Conservation (phyloP, 345 rosid species). For the Salix arbutifolia region DNA sequence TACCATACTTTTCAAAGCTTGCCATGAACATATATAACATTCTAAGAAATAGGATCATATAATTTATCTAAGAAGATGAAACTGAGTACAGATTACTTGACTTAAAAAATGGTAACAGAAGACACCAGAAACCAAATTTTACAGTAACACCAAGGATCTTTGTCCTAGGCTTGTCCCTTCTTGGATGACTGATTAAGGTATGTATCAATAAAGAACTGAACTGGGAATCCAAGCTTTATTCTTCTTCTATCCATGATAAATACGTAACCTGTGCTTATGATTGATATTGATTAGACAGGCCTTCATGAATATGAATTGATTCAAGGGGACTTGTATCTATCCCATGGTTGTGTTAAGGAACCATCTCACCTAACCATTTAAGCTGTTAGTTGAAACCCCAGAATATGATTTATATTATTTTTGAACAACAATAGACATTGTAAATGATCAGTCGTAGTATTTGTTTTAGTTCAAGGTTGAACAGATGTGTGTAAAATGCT, state of each 20-base stretch:
- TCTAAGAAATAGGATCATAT: not conserved
- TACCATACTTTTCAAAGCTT: no score
- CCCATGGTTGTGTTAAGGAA: not conserved
- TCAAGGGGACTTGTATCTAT: constrained; percentile 44
- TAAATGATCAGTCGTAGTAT: not conserved
- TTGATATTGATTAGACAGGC: not conserved
- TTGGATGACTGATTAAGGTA: not conserved
- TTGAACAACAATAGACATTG: not conserved
- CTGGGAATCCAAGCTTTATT: not conserved
- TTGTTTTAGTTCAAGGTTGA: not conserved
- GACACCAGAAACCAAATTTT: not conserved
- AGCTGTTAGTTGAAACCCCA: no score
- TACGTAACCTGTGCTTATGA: not conserved
- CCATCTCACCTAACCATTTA: no score
- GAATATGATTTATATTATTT: no score
- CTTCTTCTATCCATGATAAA: not conserved
- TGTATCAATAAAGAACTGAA: not conserved
- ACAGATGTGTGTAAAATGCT: not conserved
- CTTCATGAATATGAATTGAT: not conserved
- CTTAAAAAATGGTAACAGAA: not conserved
- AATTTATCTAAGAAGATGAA: not conserved
- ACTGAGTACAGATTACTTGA: not conserved
- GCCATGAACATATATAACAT: no score
- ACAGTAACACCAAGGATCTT: not conserved
- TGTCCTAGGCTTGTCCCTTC: not conserved